These are phyloP conservation scores for Trichosporon ovoides DNA, from an alignment of 1,284 basidiomycete species.

Conservation along the genomic window DNA sequence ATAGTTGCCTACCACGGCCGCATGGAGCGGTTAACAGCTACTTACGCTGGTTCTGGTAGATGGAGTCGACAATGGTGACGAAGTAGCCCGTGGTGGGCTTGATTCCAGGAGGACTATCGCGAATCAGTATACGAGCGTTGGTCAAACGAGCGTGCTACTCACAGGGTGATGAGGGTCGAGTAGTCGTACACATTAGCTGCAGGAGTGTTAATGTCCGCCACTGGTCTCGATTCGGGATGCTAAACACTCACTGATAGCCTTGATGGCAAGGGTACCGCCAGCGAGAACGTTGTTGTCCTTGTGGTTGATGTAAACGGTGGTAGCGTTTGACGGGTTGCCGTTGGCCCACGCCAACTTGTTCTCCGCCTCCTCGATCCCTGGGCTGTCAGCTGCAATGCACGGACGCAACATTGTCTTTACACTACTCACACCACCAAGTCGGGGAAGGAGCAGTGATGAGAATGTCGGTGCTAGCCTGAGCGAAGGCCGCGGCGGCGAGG, in stretches of 20 bases:
- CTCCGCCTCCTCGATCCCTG: slow-evolving; percentile 2
- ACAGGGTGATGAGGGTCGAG: neutral
- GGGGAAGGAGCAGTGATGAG: neutral
- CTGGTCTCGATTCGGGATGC: neutral
- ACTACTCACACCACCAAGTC: slow-evolving; percentile 3
- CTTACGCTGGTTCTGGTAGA: slow-evolving; percentile 2
- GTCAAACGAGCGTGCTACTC: neutral
- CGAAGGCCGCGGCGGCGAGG: slow-evolving; percentile 1
- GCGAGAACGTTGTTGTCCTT: slow-evolving; percentile 2
- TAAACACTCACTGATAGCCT: neutral
- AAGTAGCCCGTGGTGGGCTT: slow-evolving; percentile 4
- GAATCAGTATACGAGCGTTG: neutral
- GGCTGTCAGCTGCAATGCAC: neutral
- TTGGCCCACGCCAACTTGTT: slow-evolving; percentile 1
- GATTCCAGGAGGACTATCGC: neutral
- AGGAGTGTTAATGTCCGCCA: neutral
- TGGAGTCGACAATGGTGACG: neutral
- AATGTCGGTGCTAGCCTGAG: neutral
- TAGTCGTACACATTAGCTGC: slow-evolving; percentile 2
- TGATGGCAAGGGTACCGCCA: neutral
- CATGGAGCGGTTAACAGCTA: neutral
- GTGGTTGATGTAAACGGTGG: slow-evolving; percentile 3
- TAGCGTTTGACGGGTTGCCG: neutral
- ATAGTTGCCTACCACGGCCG: too few species aligned
- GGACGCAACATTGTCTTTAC: neutral